A percentile compares a stretch with the other conserved stretches of the same genome.
phyloP scores from a whole-genome alignment of 768 basidiomycete species.

The Panaeolus cyanescens region DNA sequence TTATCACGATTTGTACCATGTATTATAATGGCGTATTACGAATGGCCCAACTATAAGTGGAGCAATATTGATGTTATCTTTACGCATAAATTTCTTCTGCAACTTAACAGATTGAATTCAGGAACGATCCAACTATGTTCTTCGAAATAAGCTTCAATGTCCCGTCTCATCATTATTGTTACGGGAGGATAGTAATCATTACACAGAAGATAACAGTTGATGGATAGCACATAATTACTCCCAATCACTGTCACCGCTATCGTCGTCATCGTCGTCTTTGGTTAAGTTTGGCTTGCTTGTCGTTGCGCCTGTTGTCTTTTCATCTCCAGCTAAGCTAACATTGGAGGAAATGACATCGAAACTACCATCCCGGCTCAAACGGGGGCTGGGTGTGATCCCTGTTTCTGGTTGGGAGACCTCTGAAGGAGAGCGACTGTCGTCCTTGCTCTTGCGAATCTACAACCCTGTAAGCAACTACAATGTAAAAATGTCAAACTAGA shows the following conservation, averaged over 20 bases:
- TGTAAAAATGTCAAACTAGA: constrained; percentile 7
- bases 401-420: constrained; percentile 33
- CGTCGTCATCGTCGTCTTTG: constrained; percentile 45
- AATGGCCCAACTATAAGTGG: not conserved
- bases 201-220: not conserved
- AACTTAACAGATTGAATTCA: too few species aligned
- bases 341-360: constrained; percentile 68
- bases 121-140: too few species aligned
- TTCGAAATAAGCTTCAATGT: too few species aligned
- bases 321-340: constrained; percentile 43
- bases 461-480: not conserved
- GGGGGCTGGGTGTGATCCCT: constrained; percentile 41
- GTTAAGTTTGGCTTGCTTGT: constrained; percentile 11
- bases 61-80: not conserved
- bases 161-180: too few species aligned
- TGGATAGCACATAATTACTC: constrained; percentile 46
- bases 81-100: not conserved
- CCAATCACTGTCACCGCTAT: constrained; percentile 73
- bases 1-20: constrained; percentile 9
- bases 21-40: not conserved
- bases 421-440: constrained; percentile 21
- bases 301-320: constrained; percentile 25
- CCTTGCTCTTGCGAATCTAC: constrained; percentile 5
- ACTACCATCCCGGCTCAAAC: constrained; percentile 65
- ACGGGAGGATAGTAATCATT: too few species aligned